These are phyloP conservation scores for Clonostachys rosea DNA, from an alignment of 2,329 filamentous ascomycete species.

Conservation along the genomic window DNA sequence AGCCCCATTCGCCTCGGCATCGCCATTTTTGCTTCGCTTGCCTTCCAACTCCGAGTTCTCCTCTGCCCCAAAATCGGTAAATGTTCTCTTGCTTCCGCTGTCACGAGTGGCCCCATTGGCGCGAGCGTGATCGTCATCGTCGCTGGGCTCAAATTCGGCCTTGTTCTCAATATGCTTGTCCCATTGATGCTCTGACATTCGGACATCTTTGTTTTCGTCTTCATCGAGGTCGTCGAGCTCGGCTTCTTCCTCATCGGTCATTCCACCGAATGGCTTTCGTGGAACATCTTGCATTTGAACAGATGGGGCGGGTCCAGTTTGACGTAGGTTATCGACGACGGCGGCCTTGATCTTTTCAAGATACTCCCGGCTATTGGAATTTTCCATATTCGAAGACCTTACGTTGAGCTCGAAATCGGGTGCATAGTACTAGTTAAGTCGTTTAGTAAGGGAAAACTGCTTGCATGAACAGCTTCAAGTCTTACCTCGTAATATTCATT, in stretches of 20 bases:
- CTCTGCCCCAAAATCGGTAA: slow-evolving; percentile 44
- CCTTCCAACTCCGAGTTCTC: slow-evolving; percentile 19
- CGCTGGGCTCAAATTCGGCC: slow-evolving; percentile 81
- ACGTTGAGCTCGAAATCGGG: slow-evolving; percentile 90
- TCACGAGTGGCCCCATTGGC: slow-evolving; percentile 64
- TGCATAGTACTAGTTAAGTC: slow-evolving; percentile 70
- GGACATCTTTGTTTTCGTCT: slow-evolving; percentile 79
- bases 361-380: slow-evolving; percentile 80
- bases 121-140: slow-evolving; percentile 77
- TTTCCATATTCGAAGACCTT: slow-evolving; percentile 82
- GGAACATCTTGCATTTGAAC: slow-evolving; percentile 84
- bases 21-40: slow-evolving; percentile 12
- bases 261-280: slow-evolving; percentile 54
- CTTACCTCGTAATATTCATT: slow-evolving; percentile 87
- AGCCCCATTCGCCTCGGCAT: slow-evolving; percentile 14
- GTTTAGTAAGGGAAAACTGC: background rate
- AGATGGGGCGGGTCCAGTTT: slow-evolving; percentile 80
- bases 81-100: slow-evolving; percentile 43
- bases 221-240: slow-evolving; percentile 70
- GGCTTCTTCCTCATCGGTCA: slow-evolving; percentile 63
- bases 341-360: slow-evolving; percentile 77
- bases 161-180: slow-evolving; percentile 74
- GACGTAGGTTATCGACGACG: slow-evolving; percentile 81
- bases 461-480: slow-evolving; percentile 18
- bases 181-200: slow-evolving; percentile 76